Conservation (phyloP, 2,329 filamentous ascomycete genomes). For the Boeremia exigua region DNA sequence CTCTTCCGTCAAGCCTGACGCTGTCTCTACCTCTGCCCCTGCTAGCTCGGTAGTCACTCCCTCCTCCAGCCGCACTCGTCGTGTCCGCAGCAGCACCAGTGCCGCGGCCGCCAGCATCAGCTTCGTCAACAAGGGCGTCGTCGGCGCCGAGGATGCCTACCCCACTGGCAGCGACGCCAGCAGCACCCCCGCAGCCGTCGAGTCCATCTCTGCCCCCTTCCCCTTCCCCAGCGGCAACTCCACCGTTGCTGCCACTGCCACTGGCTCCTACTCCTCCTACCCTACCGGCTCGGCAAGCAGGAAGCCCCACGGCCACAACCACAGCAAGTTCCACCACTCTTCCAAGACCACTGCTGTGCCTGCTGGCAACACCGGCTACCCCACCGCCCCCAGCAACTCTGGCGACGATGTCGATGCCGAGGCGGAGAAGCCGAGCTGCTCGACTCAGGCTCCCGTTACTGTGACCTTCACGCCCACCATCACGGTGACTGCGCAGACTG, state of each 20-base stretch:
- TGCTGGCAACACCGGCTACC: slow-evolving; percentile 14
- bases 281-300: neutral
- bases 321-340: slow-evolving; percentile 14
- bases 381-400: neutral
- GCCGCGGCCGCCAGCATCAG: slow-evolving; percentile 14
- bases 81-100: slow-evolving; percentile 2
- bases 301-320: slow-evolving; percentile 13
- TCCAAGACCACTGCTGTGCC: slow-evolving; percentile 14
- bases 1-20: neutral
- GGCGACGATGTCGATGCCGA: neutral
- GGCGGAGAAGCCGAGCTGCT: slow-evolving; percentile 24
- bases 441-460: slow-evolving; percentile 21
- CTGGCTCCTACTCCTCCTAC: slow-evolving; percentile 8
- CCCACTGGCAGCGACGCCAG: neutral
- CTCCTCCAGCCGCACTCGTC: slow-evolving; percentile 1
- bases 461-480: slow-evolving; percentile 39
- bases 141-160: slow-evolving; percentile 1
- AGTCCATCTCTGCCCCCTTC: slow-evolving; percentile 2
- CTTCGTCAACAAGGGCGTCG: slow-evolving; percentile 23
- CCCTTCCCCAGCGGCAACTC: slow-evolving; percentile 11
- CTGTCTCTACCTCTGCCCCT: slow-evolving; percentile 5
- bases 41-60: slow-evolving; percentile 12
- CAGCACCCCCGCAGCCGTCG: neutral
- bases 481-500: slow-evolving; percentile 27
- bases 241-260: slow-evolving; percentile 11